Evolutionary conservation across 139 green algal genomes (phyloP), one percentile per base, ranked within the genome.

Genomic region (Eudorina sp.): DNA sequence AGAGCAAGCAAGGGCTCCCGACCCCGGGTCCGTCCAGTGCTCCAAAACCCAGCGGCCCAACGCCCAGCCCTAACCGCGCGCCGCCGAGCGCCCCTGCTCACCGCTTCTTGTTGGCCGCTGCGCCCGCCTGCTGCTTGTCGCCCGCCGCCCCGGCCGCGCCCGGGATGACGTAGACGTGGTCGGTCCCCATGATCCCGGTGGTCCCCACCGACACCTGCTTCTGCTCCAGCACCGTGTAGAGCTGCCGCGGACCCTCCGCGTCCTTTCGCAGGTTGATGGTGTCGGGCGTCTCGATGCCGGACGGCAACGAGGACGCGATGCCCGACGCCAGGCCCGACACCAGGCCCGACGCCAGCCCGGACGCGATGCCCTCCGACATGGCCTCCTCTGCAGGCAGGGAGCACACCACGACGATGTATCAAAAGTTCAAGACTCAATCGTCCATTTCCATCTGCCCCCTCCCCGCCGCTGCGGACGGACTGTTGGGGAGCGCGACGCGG

Each of bases 91-190:
- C 9, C 79, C 38, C 38, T 29, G 48, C 72, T 53, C 89, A 83
- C n/a, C n/a, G n/a, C 90, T 92, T 70, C 78, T 91, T 94, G 62
- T 93, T 90, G 38, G 72, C 89, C 29, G 31, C 75, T 9, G 72
- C 76, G 53, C 83, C 73, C 53, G 45, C 77, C 45, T 25, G 45
- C 73, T 62, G 45, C 75, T 68, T n/a, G 31, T 68, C 31, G 69
- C 88, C 88, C 5, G 38, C 69, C 8, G 34, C 86, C 0, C 53
- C 89, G 2, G 19, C 88, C 19, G 64, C 84, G 6, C 91, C 89
- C 6, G 97, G 96, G 8, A 99, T 93, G 80, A 97, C 95, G 82
- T 99, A 99, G 51, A 96, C 95, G 90, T 99, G 97, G 69, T 98
- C 95, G 29, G 88, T 96, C 76, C 95, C 97, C 91, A 98, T 96